phyloP scores from a whole-genome alignment of 805 yeast species.

The Wickerhamiella cacticola region DNA sequence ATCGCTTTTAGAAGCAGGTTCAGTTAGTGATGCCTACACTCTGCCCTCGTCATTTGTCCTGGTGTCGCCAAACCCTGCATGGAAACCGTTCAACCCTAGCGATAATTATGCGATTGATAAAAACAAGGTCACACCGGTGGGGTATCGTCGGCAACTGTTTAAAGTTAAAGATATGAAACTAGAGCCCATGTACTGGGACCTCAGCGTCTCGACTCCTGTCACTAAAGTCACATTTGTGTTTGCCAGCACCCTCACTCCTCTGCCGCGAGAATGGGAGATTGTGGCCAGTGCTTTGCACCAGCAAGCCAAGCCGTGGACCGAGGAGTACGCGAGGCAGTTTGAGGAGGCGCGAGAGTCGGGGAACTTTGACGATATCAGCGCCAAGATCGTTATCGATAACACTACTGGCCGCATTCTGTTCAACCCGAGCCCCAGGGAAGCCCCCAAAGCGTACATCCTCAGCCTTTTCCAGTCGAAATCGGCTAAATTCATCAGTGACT shows the following conservation, averaged over 20 bases:
- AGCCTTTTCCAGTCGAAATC: slow-evolving; percentile 9
- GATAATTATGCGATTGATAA: slow-evolving; percentile 24
- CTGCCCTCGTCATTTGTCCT: slow-evolving; percentile 1
- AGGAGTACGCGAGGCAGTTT: slow-evolving; percentile 22
- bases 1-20: neutral
- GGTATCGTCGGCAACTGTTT: slow-evolving; percentile 25
- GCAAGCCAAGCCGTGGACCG: slow-evolving; percentile 23
- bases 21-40: neutral
- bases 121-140: slow-evolving; percentile 21
- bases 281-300: slow-evolving; percentile 19
- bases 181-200: slow-evolving; percentile 33
- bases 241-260: slow-evolving; percentile 27
- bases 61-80: slow-evolving; percentile 18
- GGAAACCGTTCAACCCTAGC: slow-evolving; percentile 32
- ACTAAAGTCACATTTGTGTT: slow-evolving; percentile 31
- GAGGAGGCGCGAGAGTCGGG: slow-evolving; percentile 23
- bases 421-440: neutral
- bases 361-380: slow-evolving; percentile 15
- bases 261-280: slow-evolving; percentile 26
- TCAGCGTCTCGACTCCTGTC: slow-evolving; percentile 26
- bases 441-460: slow-evolving; percentile 4
- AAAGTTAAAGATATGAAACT: slow-evolving; percentile 21
- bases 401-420: slow-evolving; percentile 6
- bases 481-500: slow-evolving; percentile 18
- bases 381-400: slow-evolving; percentile 7